These are phyloP conservation scores for Ormosia emarginata DNA, from an alignment of 306 rosid genomes.

Conservation along the genomic window DNA sequence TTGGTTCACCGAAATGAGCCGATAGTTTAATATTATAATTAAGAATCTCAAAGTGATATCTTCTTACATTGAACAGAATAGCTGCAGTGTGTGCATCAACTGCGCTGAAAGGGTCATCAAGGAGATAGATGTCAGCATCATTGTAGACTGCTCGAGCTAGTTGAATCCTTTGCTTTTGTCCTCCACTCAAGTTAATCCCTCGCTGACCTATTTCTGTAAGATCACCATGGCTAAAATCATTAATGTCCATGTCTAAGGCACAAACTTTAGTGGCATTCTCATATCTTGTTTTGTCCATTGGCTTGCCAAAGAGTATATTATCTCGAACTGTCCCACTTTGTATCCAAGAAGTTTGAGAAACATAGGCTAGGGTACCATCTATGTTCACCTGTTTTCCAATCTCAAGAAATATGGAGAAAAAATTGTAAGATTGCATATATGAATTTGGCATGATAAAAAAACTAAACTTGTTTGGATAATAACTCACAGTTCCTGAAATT, in stretches of 20 bases:
- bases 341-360: conserved; percentile 80
- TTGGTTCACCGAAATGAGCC: neutral
- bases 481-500: conserved; percentile 68
- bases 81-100: conserved; percentile 85
- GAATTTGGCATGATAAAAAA: conserved; percentile 3
- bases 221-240: conserved; percentile 65
- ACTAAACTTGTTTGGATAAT: neutral
- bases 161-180: conserved; percentile 86
- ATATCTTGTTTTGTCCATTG: conserved; percentile 57
- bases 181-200: conserved; percentile 91
- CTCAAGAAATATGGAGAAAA: neutral
- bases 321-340: conserved; percentile 80
- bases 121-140: conserved; percentile 74
- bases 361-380: conserved; percentile 60
- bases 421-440: neutral
- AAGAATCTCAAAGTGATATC: neutral
- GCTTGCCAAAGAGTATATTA: conserved; percentile 68
- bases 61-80: conserved; percentile 56
- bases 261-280: conserved; percentile 60
- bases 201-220: conserved; percentile 88
- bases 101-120: conserved; percentile 85
- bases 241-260: conserved; percentile 68
- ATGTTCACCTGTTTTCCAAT: conserved; percentile 49
- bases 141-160: conserved; percentile 79
- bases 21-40: neutral